Base-by-base conservation (phyloP, 140 eudicot genomes). In the Erigeron philadelphicus region DNA sequence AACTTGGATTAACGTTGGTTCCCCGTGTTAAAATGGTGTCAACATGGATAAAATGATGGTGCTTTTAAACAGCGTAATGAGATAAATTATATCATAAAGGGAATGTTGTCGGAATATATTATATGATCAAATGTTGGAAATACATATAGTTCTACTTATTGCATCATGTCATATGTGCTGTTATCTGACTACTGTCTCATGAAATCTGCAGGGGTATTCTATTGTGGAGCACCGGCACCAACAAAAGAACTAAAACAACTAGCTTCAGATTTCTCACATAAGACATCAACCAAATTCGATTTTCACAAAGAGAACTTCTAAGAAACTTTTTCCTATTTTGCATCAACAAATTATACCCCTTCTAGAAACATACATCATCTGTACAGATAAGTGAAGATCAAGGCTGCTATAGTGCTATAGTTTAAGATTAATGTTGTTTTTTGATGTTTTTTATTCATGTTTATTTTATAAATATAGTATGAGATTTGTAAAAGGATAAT, bases 271-370 rank as follows among this genome's bases (percentile, higher is more conserved):
- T 92, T 88, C 79, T 84, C 96, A 13, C 90, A 79, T 75, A 86
- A 78, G 74, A 86, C 96, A 68, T 69, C 90, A 61, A 87, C 95
- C 71, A 87, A 80, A 64, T 90, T 90, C 67, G 95, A 81, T 19
- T 90, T 90, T 75, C 97, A 90, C 78, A 90, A 90, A 73, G 97
- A 87, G 59, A 87, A 83, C 63, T 87, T 87, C 64, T 89, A 70
- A 76, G 16, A 64, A 53, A 7, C 18, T 43, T 38, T 50, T 15
- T 57, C 44, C 23, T 60, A 42, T 42, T 11, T 41, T 42, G 58
- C 60, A 12, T 31, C 38, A 44, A 25, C 56, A 54, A 59, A 60
- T 17, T 41, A 46, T 40, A 13, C 50, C 7, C 41, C 81, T 75
- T 80, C 85, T 72, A 72, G 82, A 72, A 60, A 13, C 70, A 53